phyloP scores from a whole-genome alignment of 2,329 filamentous ascomycete species.

The Pseudogymnoascus sp. region DNA sequence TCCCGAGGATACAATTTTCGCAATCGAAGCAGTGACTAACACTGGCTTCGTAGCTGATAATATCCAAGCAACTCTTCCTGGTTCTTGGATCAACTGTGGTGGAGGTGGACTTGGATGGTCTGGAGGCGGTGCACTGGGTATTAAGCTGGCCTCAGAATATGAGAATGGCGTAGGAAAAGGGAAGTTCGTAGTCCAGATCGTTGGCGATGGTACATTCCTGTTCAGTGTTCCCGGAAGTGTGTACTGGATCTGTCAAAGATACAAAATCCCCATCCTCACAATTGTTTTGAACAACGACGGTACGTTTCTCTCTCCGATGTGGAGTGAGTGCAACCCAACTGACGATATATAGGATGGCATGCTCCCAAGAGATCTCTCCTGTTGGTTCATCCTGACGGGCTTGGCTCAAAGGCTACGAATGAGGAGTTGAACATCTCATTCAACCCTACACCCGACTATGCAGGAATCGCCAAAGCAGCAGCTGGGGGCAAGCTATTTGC shows the following conservation, averaged over 20 bases:
- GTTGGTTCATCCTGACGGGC: conserved; percentile 56
- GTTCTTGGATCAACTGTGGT: conserved; percentile 73
- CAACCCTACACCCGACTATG: conserved; percentile 52
- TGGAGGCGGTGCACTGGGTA: conserved; percentile 64
- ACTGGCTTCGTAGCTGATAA: conserved; percentile 61
- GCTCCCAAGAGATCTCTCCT: conserved; percentile 52
- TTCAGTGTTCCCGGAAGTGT: conserved; percentile 57
- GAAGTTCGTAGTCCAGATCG: conserved; percentile 54
- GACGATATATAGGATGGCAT: conserved; percentile 46
- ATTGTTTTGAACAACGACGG: conserved; percentile 62
- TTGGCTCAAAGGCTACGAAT: conserved; percentile 51
- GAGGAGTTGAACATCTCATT: conserved; percentile 60
- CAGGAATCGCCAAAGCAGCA: conserved; percentile 59
- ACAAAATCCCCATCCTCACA: conserved; percentile 56
- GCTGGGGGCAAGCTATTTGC: conserved; percentile 54
- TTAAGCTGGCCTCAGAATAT: conserved; percentile 59
- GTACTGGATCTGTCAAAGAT: conserved; percentile 60
- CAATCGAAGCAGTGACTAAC: conserved; percentile 70
- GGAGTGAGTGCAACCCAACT: not conserved
- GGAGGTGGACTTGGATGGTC: conserved; percentile 76
- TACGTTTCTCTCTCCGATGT: conserved; percentile 2
- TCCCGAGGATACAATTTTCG: conserved; percentile 62
- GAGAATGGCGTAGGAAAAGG: conserved; percentile 40
- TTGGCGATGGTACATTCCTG: conserved; percentile 59
- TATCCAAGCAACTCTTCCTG: conserved; percentile 56